Conservation (phyloP, 2,329 filamentous ascomycete genomes). For the Drechmeria coniospora region DNA sequence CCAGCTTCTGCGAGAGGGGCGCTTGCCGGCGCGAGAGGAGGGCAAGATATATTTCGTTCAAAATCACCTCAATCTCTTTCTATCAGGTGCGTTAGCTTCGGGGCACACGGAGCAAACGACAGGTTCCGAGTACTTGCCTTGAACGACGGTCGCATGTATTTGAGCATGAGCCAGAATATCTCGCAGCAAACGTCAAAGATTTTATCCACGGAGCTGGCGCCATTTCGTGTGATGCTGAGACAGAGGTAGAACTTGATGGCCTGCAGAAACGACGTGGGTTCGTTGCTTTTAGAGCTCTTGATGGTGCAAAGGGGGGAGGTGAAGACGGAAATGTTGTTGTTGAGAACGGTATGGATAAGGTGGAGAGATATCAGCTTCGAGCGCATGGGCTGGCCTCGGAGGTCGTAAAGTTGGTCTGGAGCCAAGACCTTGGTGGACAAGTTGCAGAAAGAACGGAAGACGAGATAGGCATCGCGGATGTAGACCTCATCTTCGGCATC, state of each 20-base stretch:
- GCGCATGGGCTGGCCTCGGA: slow-evolving; percentile 90
- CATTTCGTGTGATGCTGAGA: slow-evolving; percentile 86
- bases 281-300: slow-evolving; percentile 74
- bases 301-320: slow-evolving; percentile 86
- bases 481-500: slow-evolving; percentile 86
- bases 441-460: slow-evolving; percentile 96
- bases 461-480: slow-evolving; percentile 89
- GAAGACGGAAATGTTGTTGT: slow-evolving; percentile 86
- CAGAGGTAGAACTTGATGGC: slow-evolving; percentile 96
- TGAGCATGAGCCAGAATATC: slow-evolving; percentile 96
- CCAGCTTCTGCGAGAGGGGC: slow-evolving; percentile 79
- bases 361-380: slow-evolving; percentile 93
- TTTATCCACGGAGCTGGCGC: slow-evolving; percentile 76
- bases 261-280: slow-evolving; percentile 80
- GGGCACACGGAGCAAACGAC: background rate
- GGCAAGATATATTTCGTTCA: slow-evolving; percentile 93
- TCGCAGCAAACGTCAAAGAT: slow-evolving; percentile 95
- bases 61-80: slow-evolving; percentile 95
- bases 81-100: slow-evolving; percentile 21
- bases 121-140: slow-evolving; percentile 45
- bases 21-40: slow-evolving; percentile 79
- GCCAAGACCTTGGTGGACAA: slow-evolving; percentile 83
- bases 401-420: slow-evolving; percentile 80
- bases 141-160: slow-evolving; percentile 81
- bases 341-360: slow-evolving; percentile 85